phyloP scores from a whole-genome alignment of 768 basidiomycete species.

The Chalciporus pseudorubinellus region DNA sequence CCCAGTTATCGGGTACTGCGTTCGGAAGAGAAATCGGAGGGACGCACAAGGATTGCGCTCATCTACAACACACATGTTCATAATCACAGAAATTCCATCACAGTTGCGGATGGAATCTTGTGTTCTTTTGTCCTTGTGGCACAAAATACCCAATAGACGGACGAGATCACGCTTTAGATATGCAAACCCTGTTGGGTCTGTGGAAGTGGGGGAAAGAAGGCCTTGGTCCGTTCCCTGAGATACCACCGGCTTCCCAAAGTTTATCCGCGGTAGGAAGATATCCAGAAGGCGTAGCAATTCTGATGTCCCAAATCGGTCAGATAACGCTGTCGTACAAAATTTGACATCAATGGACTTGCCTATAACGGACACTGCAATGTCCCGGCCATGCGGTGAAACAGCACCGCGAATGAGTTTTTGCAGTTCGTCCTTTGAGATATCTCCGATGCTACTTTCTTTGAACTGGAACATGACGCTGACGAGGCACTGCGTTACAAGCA shows the following conservation, averaged over 20 bases:
- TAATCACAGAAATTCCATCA: constrained; percentile 76
- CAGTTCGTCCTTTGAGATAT: constrained; percentile 12
- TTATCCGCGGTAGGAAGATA: constrained; percentile 79
- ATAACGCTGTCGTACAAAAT: not conserved
- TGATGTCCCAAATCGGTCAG: constrained; percentile 43
- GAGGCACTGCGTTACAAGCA: constrained; percentile 76
- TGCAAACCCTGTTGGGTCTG: constrained; percentile 60
- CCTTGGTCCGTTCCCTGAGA: constrained; percentile 2
- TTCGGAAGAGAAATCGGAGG: not conserved
- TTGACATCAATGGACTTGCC: constrained; percentile 39
- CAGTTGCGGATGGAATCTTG: constrained; percentile 73
- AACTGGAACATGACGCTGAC: constrained; percentile 53
- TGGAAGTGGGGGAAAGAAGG: constrained; percentile 20
- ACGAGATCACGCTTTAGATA: constrained; percentile 89
- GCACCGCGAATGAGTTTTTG: constrained; percentile 46
- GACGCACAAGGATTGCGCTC: constrained; percentile 89
- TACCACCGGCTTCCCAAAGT: constrained; percentile 64
- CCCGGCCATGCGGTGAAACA: constrained; percentile 38
- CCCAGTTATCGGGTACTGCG: not conserved
- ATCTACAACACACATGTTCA: constrained; percentile 88
- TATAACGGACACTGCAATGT: constrained; percentile 54
- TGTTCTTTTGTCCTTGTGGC: constrained; percentile 57
- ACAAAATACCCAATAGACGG: constrained; percentile 79
- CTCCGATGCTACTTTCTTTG: constrained; percentile 33
- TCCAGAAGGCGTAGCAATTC: constrained; percentile 76